A percentile compares a stretch with the other conserved stretches of the same genome.
phyloP scores from a whole-genome alignment of 805 yeast genomes.

The Candida cerambycidarum region DNA sequence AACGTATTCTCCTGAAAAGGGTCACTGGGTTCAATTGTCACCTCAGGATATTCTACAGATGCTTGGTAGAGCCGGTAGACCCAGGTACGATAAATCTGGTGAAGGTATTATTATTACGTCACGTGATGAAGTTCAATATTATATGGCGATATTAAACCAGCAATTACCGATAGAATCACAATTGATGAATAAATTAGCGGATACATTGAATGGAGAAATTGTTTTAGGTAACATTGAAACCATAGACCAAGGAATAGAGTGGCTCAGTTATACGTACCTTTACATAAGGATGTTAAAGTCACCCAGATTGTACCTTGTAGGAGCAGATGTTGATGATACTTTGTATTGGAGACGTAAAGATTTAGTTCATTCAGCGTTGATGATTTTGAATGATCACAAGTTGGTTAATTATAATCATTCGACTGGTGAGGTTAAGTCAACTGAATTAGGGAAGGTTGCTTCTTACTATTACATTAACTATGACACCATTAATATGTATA shows the following conservation, averaged over 20 bases:
- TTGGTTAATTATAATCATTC: constrained; percentile 57
- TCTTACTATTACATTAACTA: constrained; percentile 83
- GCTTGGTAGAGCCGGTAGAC: constrained; percentile 99
- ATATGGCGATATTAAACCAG: constrained; percentile 85
- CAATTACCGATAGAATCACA: constrained; percentile 93
- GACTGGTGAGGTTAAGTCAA: constrained; percentile 40
- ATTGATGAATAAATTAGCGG: constrained; percentile 66
- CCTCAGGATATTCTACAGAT: constrained; percentile 95
- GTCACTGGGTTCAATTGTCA: constrained; percentile 86
- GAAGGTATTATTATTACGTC: constrained; percentile 92
- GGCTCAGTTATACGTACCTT: constrained; percentile 81
- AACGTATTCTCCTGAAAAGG: constrained; percentile 86
- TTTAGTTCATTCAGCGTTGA: constrained; percentile 74
- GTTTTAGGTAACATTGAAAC: constrained; percentile 65
- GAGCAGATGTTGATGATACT: constrained; percentile 53
- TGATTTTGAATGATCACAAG: constrained; percentile 53
- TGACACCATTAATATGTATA: constrained; percentile 68
- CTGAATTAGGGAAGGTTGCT: constrained; percentile 80
- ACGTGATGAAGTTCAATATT: constrained; percentile 82
- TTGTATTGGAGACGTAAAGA: constrained; percentile 59
- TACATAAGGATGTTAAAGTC: constrained; percentile 74
- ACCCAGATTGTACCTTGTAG: constrained; percentile 75
- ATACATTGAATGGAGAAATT: constrained; percentile 82
- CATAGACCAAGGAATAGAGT: constrained; percentile 66
- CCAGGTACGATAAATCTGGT: constrained; percentile 88